A percentile compares a stretch with the other conserved stretches of the same genome.
These are phyloP conservation scores for Bipolaris bicolor DNA, from an alignment of 2,329 filamentous ascomycete genomes.

Conservation along the genomic window DNA sequence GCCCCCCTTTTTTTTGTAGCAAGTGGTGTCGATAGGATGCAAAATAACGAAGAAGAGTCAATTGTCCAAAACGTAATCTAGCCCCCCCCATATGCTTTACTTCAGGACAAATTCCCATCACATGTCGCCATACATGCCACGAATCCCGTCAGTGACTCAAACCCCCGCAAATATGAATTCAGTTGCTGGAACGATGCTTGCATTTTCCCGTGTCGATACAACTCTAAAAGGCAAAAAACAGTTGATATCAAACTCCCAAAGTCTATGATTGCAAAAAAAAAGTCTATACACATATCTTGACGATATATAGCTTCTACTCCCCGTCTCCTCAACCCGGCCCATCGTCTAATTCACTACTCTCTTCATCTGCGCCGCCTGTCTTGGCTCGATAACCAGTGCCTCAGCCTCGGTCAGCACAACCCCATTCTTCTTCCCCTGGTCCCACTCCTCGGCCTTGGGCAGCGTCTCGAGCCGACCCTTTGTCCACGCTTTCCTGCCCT, in stretches of 20 bases:
- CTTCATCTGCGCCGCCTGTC: constrained; percentile 66
- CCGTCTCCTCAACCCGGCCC: not conserved
- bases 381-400: constrained; percentile 88
- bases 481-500: constrained; percentile 95
- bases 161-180: too few relatives aligned
- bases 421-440: constrained; percentile 62
- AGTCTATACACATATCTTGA: not conserved
- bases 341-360: constrained; percentile 31
- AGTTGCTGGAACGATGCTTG: too few relatives aligned
- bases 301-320: not conserved
- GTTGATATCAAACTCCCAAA: not conserved
- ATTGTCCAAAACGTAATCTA: too few relatives aligned
- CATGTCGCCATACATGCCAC: too few relatives aligned
- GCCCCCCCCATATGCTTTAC: too few relatives aligned
- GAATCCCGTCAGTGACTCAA: too few relatives aligned
- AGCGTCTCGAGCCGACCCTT: constrained; percentile 85
- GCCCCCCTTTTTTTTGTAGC: too few relatives aligned
- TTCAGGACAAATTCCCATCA: too few relatives aligned
- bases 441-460: constrained; percentile 54
- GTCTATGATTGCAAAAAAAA: not conserved
- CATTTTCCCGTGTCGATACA: too few relatives aligned
- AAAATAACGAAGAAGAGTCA: too few relatives aligned
- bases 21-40: too few relatives aligned
- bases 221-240: too few relatives aligned
- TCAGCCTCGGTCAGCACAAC: constrained; percentile 80